Conservation (phyloP, 352 stramenopile genomes). For the Chrysophaeum taylorii region DNA sequence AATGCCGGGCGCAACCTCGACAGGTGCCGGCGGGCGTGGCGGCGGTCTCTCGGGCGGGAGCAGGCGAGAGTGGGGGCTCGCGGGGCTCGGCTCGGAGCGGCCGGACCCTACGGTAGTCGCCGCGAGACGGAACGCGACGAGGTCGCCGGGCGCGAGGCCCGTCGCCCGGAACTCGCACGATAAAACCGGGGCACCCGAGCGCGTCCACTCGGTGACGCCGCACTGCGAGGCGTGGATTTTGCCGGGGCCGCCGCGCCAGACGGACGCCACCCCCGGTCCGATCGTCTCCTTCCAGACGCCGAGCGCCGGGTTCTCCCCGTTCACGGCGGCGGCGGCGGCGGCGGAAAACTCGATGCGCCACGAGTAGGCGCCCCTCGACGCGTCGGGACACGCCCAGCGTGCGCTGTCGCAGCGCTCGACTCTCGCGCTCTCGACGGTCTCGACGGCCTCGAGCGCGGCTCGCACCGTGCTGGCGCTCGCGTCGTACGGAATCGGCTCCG, state of each 20-base stretch:
- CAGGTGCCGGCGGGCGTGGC: too few species aligned
- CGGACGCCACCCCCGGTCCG: not conserved
- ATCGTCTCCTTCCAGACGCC: conserved; percentile 9
- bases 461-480: conserved; percentile 53
- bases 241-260: not conserved
- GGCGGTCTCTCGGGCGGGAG: too few species aligned
- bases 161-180: too few species aligned
- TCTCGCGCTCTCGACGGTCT: conserved; percentile 48
- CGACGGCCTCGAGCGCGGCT: conserved; percentile 55
- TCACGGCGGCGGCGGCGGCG: not conserved
- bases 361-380: not conserved
- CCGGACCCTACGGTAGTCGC: too few species aligned
- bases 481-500: conserved; percentile 56
- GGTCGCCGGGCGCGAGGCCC: too few species aligned
- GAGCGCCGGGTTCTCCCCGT: not conserved
- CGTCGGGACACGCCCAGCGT: not conserved
- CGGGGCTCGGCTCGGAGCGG: too few species aligned
- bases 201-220: too few species aligned
- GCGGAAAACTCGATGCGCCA: not conserved
- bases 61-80: too few species aligned
- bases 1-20: too few species aligned
- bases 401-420: conserved; percentile 36
- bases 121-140: too few species aligned
- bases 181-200: too few species aligned
- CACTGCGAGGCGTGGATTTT: too few species aligned